Percentiles rank a stretch among this genome's conserved stretches.
These are phyloP conservation scores for Clarireedia homoeocarpa DNA, from an alignment of 2,329 filamentous ascomycete species.

Conservation along the genomic window DNA sequence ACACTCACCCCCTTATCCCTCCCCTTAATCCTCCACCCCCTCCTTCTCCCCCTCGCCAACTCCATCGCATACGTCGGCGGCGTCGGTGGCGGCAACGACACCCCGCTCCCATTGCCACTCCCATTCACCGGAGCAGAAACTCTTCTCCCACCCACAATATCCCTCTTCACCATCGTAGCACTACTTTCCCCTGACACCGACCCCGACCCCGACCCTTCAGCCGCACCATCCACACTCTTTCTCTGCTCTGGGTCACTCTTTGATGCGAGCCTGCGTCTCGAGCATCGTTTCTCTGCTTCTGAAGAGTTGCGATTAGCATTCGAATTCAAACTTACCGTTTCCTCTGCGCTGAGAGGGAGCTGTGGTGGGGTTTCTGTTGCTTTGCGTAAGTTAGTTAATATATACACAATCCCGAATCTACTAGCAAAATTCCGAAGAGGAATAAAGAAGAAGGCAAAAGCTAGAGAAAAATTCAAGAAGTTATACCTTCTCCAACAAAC, in stretches of 20 bases:
- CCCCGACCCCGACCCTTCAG: no score
- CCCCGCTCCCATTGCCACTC: neutral
- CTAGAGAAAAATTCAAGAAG: no score
- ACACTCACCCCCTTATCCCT: neutral
- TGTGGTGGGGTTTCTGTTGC: no score
- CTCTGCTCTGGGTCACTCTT: neutral
- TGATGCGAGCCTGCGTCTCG: neutral
- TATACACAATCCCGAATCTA: no score
- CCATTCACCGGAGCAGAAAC: neutral
- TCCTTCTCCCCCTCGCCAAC: constrained; percentile 4
- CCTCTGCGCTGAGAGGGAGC: no score
- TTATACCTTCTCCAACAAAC: neutral
- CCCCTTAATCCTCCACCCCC: neutral
- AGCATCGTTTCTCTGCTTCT: no score
- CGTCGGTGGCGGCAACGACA: neutral
- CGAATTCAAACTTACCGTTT: no score
- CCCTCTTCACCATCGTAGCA: neutral
- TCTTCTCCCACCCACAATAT: neutral
- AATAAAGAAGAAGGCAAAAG: no score
- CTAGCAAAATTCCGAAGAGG: no score
- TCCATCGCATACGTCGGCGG: neutral
- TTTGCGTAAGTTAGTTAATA: neutral
- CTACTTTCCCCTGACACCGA: no score
- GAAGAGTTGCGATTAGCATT: no score
- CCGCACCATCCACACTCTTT: no score